A percentile compares a stretch with the other conserved stretches of the same genome.
These are phyloP conservation scores for Ascochyta clinopodiicola DNA, from an alignment of 2,329 filamentous ascomycete genomes.

Conservation along the genomic window DNA sequence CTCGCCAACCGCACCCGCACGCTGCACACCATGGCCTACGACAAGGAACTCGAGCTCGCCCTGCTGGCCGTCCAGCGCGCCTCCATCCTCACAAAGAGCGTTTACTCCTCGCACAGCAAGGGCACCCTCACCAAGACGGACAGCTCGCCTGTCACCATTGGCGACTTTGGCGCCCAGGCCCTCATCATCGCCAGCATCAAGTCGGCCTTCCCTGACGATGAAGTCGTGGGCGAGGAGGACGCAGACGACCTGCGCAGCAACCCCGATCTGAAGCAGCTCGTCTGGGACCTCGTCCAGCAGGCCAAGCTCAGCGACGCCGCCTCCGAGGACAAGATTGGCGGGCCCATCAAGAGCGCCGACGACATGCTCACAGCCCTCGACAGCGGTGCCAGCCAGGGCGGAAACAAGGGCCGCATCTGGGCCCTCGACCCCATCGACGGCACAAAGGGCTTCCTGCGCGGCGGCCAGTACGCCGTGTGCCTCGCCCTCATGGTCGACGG, in stretches of 20 bases:
- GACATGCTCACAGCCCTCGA: conserved; percentile 67
- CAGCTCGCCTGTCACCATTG: conserved; percentile 95
- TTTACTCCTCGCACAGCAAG: conserved; percentile 89
- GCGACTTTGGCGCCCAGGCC: conserved; percentile 96
- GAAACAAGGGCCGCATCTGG: conserved; percentile 82
- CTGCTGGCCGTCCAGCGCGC: conserved; percentile 89
- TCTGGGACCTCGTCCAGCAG: conserved; percentile 83
- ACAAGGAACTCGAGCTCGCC: conserved; percentile 80
- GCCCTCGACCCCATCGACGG: conserved; percentile 97
- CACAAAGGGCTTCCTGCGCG: conserved; percentile 94
- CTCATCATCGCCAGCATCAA: conserved; percentile 91
- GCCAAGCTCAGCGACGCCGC: conserved; percentile 71
- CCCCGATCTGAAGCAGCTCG: conserved; percentile 70
- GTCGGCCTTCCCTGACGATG: conserved; percentile 87
- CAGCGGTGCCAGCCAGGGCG: conserved; percentile 71
- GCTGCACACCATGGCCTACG: conserved; percentile 61
- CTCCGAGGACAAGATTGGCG: conserved; percentile 72
- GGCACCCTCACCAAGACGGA: conserved; percentile 94
- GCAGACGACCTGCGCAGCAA: conserved; percentile 79
- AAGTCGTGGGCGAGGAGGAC: conserved; percentile 95
- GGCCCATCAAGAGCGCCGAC: conserved; percentile 70
- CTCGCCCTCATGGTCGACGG: conserved; percentile 91
- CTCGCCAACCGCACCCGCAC: conserved; percentile 25
- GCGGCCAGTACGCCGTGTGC: conserved; percentile 96
- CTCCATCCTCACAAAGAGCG: conserved; percentile 74